Evolutionary conservation across 768 basidiomycete genomes (phyloP).

Genomic region (Tylopilus plumbeoviolaceoides): DNA sequence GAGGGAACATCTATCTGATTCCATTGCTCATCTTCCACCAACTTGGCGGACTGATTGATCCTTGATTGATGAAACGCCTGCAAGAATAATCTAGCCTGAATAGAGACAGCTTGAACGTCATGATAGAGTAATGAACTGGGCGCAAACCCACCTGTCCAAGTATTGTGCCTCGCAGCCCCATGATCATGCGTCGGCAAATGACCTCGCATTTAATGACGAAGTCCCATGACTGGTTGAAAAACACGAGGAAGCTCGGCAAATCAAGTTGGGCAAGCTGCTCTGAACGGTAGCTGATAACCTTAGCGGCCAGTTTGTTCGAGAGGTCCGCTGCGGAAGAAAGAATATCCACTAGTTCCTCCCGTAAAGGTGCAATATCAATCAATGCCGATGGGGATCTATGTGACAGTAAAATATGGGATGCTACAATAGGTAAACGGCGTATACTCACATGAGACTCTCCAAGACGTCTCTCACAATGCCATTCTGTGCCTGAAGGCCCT

Average conservation of each 20-base stretch:
- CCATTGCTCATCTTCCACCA: slow-evolving; percentile 98
- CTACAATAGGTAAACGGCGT: background rate
- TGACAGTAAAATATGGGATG: background rate
- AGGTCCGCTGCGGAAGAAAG: slow-evolving; percentile 80
- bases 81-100: slow-evolving; percentile 81
- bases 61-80: slow-evolving; percentile 80
- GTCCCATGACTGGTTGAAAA: slow-evolving; percentile 84
- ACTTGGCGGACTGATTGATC: slow-evolving; percentile 75
- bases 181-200: slow-evolving; percentile 86
- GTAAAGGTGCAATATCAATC: slow-evolving; percentile 42
- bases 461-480: slow-evolving; percentile 54
- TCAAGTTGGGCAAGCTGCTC: slow-evolving; percentile 76
- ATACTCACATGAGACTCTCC: slow-evolving; percentile 41
- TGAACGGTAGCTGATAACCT: slow-evolving; percentile 68
- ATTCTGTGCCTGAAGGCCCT: slow-evolving; percentile 63
- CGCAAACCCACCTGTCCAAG: slow-evolving; percentile 64
- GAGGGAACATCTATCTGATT: slow-evolving; percentile 65
- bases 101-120: slow-evolving; percentile 1
- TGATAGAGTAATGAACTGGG: background rate
- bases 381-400: slow-evolving; percentile 37
- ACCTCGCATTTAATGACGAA: slow-evolving; percentile 89
- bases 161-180: slow-evolving; percentile 82
- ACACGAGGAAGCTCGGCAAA: slow-evolving; percentile 67
- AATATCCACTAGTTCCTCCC: slow-evolving; percentile 72
- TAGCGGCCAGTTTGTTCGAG: slow-evolving; percentile 77